Evolutionary conservation across 2,329 filamentous ascomycete genomes (phyloP), one percentile per base, ranked within the genome.

Genomic region (Alternaria incomplexa): DNA sequence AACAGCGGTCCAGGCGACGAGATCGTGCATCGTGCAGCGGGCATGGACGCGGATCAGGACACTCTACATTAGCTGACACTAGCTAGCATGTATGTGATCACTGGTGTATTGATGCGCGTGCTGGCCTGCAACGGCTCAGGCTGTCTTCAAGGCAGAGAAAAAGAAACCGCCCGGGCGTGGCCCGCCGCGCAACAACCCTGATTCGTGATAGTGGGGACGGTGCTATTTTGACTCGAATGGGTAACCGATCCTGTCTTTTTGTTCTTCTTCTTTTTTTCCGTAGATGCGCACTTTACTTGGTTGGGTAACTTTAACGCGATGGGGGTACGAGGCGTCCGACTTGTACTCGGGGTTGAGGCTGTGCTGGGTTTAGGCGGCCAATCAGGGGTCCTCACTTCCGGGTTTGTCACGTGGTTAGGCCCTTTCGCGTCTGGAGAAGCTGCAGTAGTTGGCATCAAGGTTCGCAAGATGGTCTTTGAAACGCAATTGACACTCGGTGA

Each of bases 321-420:
- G 48, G 48, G 32, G 23, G 22, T 17, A 23, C 48, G 32, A 58
- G 56, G 56, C 56, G 48, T 58, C 56, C 56, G 45, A 32, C 48
- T n/a, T 58, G 23, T 58, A 58, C 56, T 52, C 56, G 56, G 56
- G 47, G 56, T 58, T 58, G 56, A 58, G 56, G 56, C 56, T 58
- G 56, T 58, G 56, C 26, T 53, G 8, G 15, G 26, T 20, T 51
- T 23, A 58, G 40, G 56, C 56, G 47, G 17, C 56, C 56, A 53
- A 58, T 58, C 36, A 40, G 32, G 23, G 32, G 25, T 6, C 44
- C 43, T 23, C 9, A 7, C 22, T 28, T 4, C 20, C 55, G 44
- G 44, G 9, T 7, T 23, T 23, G 32, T 58, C 56, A 58, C 56
- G 56, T 58, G 56, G 30, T 23, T 40, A 15, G 20, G 36, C 22